Evolutionary conservation across 2,329 filamentous ascomycete genomes (phyloP).

Genomic region (Colletotrichum limetticola): DNA sequence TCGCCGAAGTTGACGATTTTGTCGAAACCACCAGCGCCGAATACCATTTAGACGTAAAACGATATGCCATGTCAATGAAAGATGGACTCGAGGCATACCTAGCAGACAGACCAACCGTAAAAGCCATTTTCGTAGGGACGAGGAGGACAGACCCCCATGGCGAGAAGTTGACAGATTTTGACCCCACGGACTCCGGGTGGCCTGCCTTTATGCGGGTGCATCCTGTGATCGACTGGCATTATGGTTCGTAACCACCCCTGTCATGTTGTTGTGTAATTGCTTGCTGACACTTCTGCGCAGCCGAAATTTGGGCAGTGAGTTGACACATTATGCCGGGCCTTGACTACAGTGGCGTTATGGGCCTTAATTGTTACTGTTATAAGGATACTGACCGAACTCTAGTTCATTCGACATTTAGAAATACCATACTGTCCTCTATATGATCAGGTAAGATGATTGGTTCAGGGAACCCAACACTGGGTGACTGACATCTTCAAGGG

Average conservation of each 20-base stretch:
- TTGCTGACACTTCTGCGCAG: constrained; percentile 25
- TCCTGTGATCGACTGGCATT: constrained; percentile 98
- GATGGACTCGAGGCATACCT: constrained; percentile 84
- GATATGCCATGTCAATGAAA: constrained; percentile 84
- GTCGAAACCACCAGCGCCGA: constrained; percentile 72
- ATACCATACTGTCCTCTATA: constrained; percentile 91
- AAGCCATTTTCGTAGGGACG: constrained; percentile 88
- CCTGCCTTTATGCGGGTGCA: constrained; percentile 92
- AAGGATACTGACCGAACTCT: constrained; percentile 2
- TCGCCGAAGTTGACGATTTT: constrained; percentile 87
- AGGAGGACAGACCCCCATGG: constrained; percentile 93
- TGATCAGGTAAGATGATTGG: constrained; percentile 60
- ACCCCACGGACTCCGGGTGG: constrained; percentile 90
- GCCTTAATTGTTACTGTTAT: no score
- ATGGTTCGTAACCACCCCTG: constrained; percentile 52
- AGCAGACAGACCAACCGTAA: constrained; percentile 69
- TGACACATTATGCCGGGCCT: neutral
- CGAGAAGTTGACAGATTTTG: constrained; percentile 80
- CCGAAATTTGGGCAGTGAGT: constrained; percentile 91
- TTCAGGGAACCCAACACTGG: fast-evolving
- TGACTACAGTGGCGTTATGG: neutral
- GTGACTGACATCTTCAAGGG: constrained; percentile 55
- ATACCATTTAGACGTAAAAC: constrained; percentile 81
- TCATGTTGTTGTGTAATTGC: neutral
- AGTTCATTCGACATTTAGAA: constrained; percentile 83